Base-by-base conservation (phyloP, 2,329 filamentous ascomycete species). In the Celoporthe dispersa region DNA sequence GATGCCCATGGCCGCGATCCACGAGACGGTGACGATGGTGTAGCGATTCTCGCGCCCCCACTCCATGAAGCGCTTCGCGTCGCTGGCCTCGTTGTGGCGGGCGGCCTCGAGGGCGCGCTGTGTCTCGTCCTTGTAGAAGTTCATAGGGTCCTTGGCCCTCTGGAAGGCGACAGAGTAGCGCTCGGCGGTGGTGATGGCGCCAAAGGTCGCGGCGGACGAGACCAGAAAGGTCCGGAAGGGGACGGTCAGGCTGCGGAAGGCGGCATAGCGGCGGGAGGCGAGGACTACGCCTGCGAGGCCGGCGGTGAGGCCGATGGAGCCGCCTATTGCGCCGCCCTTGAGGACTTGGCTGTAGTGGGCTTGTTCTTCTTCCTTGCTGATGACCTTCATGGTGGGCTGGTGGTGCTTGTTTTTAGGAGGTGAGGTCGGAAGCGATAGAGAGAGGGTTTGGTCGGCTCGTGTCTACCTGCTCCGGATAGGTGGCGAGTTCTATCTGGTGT, bases 221-320 rank as follows among this genome's bases (percentile, higher is more conserved):
- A 96, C 88, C 73, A 98, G 89, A 88, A 98, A 99, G 68, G 93
- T 86, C 75, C 94, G 93, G 87, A 99, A 94, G 25, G 94, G 96
- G 0, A 98, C 78, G 0, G 95, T 97, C 72, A 99, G 90, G 74
- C 86, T 82, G 74, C 93, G 90, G 85, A 98, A 93, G 76, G 66
- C 89, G 64, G 89, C 85, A 81, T 92, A 98, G 77, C 94, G 91
- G 72, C 85, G 85, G 66, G 88, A 87, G 28, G 91, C 94, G 64
- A 83, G 80, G n/a, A 88, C 72, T 33, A 97, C 91, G 77, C 90
- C 93, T 37, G 85, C 84, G 11, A 88, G 75, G 73, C 95, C 94
- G 41, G 90, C 77, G 51, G 82, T 85, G 2, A 94, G 82, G 73
- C 96, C 94, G 60, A 89, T 75, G 16, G 86, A 67, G 73, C 92